Conservation (phyloP, 2,329 filamentous ascomycete species). For the Stachybotrys echinatus region DNA sequence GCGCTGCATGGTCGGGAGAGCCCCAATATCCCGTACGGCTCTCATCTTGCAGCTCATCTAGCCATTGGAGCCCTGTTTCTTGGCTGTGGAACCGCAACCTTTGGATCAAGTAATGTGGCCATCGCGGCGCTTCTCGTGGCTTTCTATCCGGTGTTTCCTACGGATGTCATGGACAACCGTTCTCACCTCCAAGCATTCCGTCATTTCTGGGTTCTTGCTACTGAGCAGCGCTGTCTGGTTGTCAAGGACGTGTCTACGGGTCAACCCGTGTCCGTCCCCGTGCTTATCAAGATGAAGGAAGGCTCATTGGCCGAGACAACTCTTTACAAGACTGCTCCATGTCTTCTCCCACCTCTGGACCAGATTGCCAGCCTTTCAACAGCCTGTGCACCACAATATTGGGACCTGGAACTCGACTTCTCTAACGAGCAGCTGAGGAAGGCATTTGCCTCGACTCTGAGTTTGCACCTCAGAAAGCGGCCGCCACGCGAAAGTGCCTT, state of each 20-base stretch:
- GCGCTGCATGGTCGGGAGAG: conserved; percentile 85
- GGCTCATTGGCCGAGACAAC: conserved; percentile 29
- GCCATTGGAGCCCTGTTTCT: conserved; percentile 88
- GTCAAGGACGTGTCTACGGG: conserved; percentile 81
- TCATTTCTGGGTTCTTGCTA: conserved; percentile 93
- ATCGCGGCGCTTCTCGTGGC: conserved; percentile 81
- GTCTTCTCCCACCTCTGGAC: conserved; percentile 58
- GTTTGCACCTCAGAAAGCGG: conserved; percentile 67
- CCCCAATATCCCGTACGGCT: conserved; percentile 81
- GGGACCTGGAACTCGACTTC: conserved; percentile 78
- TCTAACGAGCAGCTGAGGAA: conserved; percentile 55
- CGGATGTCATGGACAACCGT: conserved; percentile 84
- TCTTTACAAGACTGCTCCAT: conserved; percentile 47
- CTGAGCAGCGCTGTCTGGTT: conserved; percentile 83
- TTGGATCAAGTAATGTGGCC: conserved; percentile 82
- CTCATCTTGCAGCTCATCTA: conserved; percentile 87
- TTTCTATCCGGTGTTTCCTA: conserved; percentile 92
- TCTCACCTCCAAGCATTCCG: conserved; percentile 94
- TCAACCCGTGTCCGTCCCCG: conserved; percentile 68
- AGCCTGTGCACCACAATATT: conserved; percentile 62
- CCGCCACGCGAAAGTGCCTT: conserved; percentile 66
- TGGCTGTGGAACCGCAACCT: conserved; percentile 86
- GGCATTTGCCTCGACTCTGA: conserved; percentile 63
- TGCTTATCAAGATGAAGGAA: conserved; percentile 57
- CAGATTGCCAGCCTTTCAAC: conserved; percentile 56